phyloP scores from a whole-genome alignment of 2,329 filamentous ascomycete species.

The Orbilia blumenaviensis region DNA sequence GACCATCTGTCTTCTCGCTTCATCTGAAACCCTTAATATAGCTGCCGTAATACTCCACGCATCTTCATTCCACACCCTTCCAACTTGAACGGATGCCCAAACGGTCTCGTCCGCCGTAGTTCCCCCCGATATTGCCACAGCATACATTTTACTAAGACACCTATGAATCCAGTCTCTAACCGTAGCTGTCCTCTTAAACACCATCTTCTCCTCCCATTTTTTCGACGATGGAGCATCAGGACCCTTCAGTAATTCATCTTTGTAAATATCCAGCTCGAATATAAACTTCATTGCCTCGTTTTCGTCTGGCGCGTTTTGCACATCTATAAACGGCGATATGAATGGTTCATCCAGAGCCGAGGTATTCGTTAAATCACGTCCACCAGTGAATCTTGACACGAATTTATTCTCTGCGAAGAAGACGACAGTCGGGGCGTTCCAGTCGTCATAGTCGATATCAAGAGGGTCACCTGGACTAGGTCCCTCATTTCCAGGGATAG shows the following conservation, averaged over 20 bases:
- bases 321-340: not conserved
- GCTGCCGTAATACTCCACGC: not conserved
- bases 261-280: not conserved
- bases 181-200: not conserved
- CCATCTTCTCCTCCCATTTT: not conserved
- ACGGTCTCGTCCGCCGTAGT: not conserved
- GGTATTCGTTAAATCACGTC: not conserved
- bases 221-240: not conserved
- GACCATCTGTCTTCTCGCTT: not conserved
- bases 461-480: not conserved
- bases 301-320: not conserved
- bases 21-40: conserved; percentile 5
- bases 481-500: not conserved
- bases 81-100: conserved; percentile 2
- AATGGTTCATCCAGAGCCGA: not conserved
- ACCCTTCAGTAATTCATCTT: not conserved
- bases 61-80: not conserved
- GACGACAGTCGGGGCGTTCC: not conserved
- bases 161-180: not conserved
- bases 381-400: not conserved
- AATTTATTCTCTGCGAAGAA: not conserved
- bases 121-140: not conserved
- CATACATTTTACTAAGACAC: not conserved
- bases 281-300: not conserved
- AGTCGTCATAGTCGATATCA: not conserved